Evolutionary conservation across 306 rosid genomes (phyloP), one percentile per base, ranked within the genome.

Genomic region (Gillenia trifoliata): DNA sequence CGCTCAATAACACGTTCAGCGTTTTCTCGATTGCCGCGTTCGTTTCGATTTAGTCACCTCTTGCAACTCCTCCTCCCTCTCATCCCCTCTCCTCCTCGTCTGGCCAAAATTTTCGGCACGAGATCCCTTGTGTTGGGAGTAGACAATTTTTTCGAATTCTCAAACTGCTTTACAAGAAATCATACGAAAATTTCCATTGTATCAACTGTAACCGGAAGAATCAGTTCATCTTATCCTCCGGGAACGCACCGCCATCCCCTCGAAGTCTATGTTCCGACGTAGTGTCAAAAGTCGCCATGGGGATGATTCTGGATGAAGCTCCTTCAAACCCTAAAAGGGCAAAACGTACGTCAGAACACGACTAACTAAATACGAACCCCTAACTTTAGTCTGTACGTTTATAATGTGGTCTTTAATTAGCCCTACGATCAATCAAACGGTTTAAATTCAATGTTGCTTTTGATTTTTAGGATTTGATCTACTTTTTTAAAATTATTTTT

Each of bases 211-310:
- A 89, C 87, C 0, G 97, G 96, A 55, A 93, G 92, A 64, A 93
- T 87, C 74, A n/a, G n/a, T 89, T 85, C 0, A 85, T 76, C 72
- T 75, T 89, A 45, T 88, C 76, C 90, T 93, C 97, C 0, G 93
- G 97, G 40, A 93, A 91, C 0, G 97, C 91, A 45, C 98, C 98
- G 3, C 98, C 97, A 75, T 89, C 92, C 2, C 98, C n/a, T n/a
- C 93, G 31, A 89, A 93, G 74, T 93, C 97, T 36, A 36, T 36
- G 11, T 36, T 36, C 41, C 11, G 41, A 36, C 0, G 41, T 11
- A 8, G 11, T 8, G 41, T 36, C 41, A n/a, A 36, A 36, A 36
- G 41, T 11, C 41, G 41, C 7, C 11, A 36, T 36, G 41, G 11
- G n/a, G n/a, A n/a, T n/a, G n/a, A n/a, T n/a, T n/a, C n/a, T n/a